Evolutionary conservation across 148 eudicot species (phyloP), one percentile per base, ranked within the genome.

Genomic region (Arbutus unedo): DNA sequence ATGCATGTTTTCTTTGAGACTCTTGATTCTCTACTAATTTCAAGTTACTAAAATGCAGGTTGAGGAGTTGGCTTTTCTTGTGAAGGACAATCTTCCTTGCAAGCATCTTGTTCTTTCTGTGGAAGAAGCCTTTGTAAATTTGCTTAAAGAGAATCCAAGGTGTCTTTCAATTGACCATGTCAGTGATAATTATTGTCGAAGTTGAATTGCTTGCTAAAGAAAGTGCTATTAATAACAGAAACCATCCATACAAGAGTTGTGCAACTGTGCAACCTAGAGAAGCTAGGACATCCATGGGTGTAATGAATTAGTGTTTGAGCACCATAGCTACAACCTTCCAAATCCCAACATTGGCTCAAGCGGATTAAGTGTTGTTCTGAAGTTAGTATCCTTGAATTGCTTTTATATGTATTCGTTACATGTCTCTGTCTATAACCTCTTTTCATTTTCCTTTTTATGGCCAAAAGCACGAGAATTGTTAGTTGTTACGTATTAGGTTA

Each of bases 31-130:
- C 4, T 51, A 51, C 64, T 82, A 55, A 66, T 49, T 23, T 51
- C 14, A 57, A 11, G 23, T 70, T 76, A 64, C 74, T n/a, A 43
- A 49, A 23, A 56, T 85, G 88, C 89, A 96, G 99, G 97, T 93
- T 85, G 97, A 96, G 89, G 99, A 96, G 84, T 88, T 96, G 87
- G 99, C 98, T 82, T 96, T 86, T 84, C 97, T 96, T 31, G 81
- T 96, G 23, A 94, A 92, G 81, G 97, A 94, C 81, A 96, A 96
- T 82, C 89, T 90, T 66, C 89, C 91, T 14, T 90, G 94, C 93
- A 94, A 89, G 87, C 90, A 96, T 86, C 99, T 96, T 84, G 88
- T 96, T 78, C 91, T 96, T 77, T 89, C 97, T 4, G 85, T 89
- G 86, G 99, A 96, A 86, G 96, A 91, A 47, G 91, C 92, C 71